Evolutionary conservation across 345 rosid genomes (phyloP).

Genomic region (Toxicodendron radicans): DNA sequence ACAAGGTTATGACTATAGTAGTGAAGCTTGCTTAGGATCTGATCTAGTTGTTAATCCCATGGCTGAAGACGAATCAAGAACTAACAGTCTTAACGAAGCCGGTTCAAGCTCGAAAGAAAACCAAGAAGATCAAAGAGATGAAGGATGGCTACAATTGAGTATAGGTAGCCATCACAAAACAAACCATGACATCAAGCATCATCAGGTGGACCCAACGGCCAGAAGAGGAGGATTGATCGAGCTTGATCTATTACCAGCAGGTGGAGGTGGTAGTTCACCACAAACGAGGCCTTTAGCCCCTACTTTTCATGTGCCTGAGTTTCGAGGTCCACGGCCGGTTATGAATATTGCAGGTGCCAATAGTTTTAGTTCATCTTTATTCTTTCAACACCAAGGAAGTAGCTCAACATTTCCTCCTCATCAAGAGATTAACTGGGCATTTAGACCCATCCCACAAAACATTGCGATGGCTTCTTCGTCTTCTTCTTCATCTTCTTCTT

Average conservation of each 20-base stretch:
- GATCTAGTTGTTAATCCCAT: slow-evolving; percentile 46
- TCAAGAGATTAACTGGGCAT: slow-evolving; percentile 65
- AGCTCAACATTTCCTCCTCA: slow-evolving; percentile 44
- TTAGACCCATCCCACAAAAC: slow-evolving; percentile 54
- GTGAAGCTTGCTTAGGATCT: slow-evolving; percentile 52
- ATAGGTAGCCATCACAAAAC: slow-evolving; percentile 45
- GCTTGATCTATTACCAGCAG: slow-evolving; percentile 65
- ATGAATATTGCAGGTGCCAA: slow-evolving; percentile 17
- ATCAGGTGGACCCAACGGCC: slow-evolving; percentile 37
- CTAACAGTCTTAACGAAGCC: slow-evolving; percentile 52
- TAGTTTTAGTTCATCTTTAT: slow-evolving; percentile 34
- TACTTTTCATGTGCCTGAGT: slow-evolving; percentile 38
- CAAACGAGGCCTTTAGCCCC: slow-evolving; percentile 37
- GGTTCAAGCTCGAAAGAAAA: slow-evolving; percentile 63
- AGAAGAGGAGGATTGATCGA: slow-evolving; percentile 46
- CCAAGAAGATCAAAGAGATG: slow-evolving; percentile 45
- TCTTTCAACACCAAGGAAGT: slow-evolving; percentile 48
- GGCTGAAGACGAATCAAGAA: slow-evolving; percentile 90
- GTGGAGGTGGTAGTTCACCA: slow-evolving; percentile 30
- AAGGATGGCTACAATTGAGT: slow-evolving; percentile 82
- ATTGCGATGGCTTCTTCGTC: slow-evolving; percentile 38
- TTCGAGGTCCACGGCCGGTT: slow-evolving; percentile 32
- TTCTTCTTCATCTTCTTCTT: slow-evolving; percentile 43
- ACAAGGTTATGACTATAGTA: slow-evolving; percentile 44
- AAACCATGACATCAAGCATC: slow-evolving; percentile 26